Evolutionary conservation across 768 basidiomycete genomes (phyloP), one percentile per base, ranked within the genome.

Genomic region (Trametes sanguinea): DNA sequence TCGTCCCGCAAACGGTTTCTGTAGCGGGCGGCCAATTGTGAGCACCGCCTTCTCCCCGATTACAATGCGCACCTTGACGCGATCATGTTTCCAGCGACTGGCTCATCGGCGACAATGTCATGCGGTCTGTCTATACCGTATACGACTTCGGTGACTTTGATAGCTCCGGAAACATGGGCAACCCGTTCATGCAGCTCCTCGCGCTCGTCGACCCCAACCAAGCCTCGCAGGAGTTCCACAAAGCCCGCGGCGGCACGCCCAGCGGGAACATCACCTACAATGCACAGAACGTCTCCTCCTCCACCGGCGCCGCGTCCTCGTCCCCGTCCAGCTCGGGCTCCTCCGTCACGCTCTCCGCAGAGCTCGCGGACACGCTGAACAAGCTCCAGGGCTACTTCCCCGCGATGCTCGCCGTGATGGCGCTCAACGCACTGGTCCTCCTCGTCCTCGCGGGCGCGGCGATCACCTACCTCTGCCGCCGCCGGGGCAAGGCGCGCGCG

Each of bases 121-220:
- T 94, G 61, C 90, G 92, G 61, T 89, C 90, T 14, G 76, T 93
- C 42, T 94, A 94, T 73, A 83, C 89, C 7, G 76, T 94, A 58
- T 94, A 92, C 72, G 89, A 93, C 73, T 94, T 89, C 70, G 92
- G 92, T 27, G 89, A 94, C 75, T 92, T 84, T 66, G 83, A 86
- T 69, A 71, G 79, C 11, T 76, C 80, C 4, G 86, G 85, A 40
- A 73, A 80, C 14, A 86, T 86, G 85, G 90, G 89, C 43, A 74
- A 86, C 69, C 92, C 92, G 4, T 92, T 89, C 72, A 82, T 94
- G 76, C 87, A 87, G 73, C 75, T 94, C 42, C 79, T 92, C 63
- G 76, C 89, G 13, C 79, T 92, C 54, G 73, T 89, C 62, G 80
- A 92, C 69, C 86, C 92, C 17, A 77, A 85, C 67, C 70, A 84